A percentile compares a stretch with the other conserved stretches of the same genome.
phyloP scores from a whole-genome alignment of 2,329 filamentous ascomycete genomes.

The Aureobasidium lini region DNA sequence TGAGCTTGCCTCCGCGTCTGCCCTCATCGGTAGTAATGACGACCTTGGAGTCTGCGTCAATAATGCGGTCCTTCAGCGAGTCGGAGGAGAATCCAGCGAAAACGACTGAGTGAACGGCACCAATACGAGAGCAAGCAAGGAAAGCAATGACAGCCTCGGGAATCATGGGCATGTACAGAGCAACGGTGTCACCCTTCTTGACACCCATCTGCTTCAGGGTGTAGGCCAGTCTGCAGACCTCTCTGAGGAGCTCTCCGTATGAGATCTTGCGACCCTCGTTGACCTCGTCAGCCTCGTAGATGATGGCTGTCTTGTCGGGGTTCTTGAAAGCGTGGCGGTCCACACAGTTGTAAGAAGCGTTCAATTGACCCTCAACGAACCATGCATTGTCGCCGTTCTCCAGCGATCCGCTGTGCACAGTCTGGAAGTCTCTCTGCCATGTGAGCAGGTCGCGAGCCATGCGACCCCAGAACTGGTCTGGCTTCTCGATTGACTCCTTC shows the following conservation, averaged over 20 bases:
- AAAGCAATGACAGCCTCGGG: slow-evolving; percentile 89
- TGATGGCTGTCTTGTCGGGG: slow-evolving; percentile 88
- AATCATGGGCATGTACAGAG: slow-evolving; percentile 98
- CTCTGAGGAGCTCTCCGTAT: slow-evolving; percentile 84
- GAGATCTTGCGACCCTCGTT: slow-evolving; percentile 81
- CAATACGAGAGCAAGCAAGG: slow-evolving; percentile 84
- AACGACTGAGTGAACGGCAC: slow-evolving; percentile 92
- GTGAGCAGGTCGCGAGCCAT: slow-evolving; percentile 81
- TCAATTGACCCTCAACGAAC: slow-evolving; percentile 90
- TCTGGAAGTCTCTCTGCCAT: slow-evolving; percentile 89
- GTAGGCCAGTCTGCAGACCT: slow-evolving; percentile 83
- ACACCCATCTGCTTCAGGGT: slow-evolving; percentile 93
- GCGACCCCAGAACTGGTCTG: slow-evolving; percentile 81
- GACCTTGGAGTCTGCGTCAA: slow-evolving; percentile 83
- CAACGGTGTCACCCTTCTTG: slow-evolving; percentile 93
- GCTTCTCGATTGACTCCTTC: slow-evolving; percentile 81
- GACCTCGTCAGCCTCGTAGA: slow-evolving; percentile 95
- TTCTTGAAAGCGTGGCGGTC: slow-evolving; percentile 95
- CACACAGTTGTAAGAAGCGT: slow-evolving; percentile 95
- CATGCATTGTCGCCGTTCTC: slow-evolving; percentile 77
- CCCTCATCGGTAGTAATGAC: slow-evolving; percentile 97
- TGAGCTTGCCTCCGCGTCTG: slow-evolving; percentile 93
- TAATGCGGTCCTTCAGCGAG: slow-evolving; percentile 87
- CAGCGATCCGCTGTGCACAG: slow-evolving; percentile 71
- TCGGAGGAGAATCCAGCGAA: slow-evolving; percentile 97